Evolutionary conservation across 148 eudicot species (phyloP).

Genomic region (Cornus suecica): DNA sequence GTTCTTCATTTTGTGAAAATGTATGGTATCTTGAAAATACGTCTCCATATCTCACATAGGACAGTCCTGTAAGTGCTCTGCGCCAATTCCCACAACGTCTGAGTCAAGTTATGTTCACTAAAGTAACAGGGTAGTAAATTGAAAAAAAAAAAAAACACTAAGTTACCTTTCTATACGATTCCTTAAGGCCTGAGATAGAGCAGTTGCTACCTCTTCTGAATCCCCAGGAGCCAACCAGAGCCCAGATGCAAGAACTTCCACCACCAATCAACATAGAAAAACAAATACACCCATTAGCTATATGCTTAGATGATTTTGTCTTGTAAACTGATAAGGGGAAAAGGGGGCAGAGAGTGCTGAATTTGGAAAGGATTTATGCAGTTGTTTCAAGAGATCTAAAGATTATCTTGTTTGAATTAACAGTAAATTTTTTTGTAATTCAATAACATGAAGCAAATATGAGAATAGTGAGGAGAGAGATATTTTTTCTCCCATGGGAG

Average conservation of each 20-base stretch:
- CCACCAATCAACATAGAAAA: neutral
- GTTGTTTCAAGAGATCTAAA: neutral
- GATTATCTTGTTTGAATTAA: neutral
- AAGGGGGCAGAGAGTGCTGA: neutral
- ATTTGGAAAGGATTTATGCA: neutral
- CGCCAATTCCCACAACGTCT: slow-evolving; percentile 17
- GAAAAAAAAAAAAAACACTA: neutral
- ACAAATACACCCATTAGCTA: too few species aligned
- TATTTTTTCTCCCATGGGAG: too few species aligned
- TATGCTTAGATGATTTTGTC: neutral
- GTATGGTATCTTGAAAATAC: slow-evolving; percentile 70
- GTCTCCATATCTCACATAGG: slow-evolving; percentile 88
- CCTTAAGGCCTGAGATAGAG: slow-evolving; percentile 87
- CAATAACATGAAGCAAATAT: neutral
- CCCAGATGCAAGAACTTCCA: slow-evolving; percentile 82
- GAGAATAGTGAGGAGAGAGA: neutral
- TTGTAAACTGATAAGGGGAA: too few species aligned
- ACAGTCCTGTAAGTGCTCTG: slow-evolving; percentile 77
- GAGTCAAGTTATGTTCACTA: slow-evolving; percentile 2
- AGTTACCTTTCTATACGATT: slow-evolving; percentile 79
- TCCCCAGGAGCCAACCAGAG: slow-evolving; percentile 95
- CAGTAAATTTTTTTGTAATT: neutral
- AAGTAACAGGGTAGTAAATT: neutral
- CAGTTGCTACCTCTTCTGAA: slow-evolving; percentile 85
- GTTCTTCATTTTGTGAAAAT: slow-evolving; percentile 63